A percentile compares a stretch with the other conserved stretches of the same genome.
These are phyloP conservation scores for Postia placenta DNA, from an alignment of 768 basidiomycete genomes.

Conservation along the genomic window DNA sequence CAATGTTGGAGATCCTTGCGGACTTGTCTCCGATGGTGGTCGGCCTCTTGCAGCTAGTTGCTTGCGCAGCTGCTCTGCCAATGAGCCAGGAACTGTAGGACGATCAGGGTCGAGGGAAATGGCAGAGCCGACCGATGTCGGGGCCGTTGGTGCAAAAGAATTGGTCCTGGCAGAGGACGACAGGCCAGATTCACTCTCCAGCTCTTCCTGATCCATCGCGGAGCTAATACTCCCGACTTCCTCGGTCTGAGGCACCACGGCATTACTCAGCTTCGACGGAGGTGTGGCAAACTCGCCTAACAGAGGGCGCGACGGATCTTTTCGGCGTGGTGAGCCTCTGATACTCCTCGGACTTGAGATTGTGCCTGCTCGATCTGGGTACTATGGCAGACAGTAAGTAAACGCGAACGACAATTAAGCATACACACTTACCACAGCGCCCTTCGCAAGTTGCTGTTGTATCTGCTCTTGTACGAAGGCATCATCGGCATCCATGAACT, in stretches of 20 bases:
- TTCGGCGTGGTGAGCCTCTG: conserved; percentile 60
- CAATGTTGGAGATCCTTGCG: conserved; percentile 26
- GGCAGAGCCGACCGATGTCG: conserved; percentile 51
- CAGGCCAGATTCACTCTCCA: conserved; percentile 46
- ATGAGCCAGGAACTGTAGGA: conserved; percentile 36
- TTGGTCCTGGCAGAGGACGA: conserved; percentile 32
- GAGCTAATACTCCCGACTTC: conserved; percentile 20
- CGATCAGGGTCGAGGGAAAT: conserved; percentile 32
- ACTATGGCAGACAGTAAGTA: conserved; percentile 41
- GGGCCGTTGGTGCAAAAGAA: conserved; percentile 47
- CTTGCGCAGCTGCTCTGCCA: conserved; percentile 58
- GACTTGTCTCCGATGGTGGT: conserved; percentile 31
- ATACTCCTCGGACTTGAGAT: conserved; percentile 63
- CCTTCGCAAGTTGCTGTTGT: conserved; percentile 75
- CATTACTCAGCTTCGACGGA: conserved; percentile 33
- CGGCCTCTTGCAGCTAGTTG: conserved; percentile 49
- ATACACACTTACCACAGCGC: conserved; percentile 51
- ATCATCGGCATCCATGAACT: conserved; percentile 89
- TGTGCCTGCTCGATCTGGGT: conserved; percentile 51
- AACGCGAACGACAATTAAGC: too few species aligned
- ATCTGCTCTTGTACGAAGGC: conserved; percentile 80
- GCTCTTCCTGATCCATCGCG: background rate
- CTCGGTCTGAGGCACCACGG: conserved; percentile 38
- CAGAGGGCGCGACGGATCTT: conserved; percentile 26
- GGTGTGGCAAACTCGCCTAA: conserved; percentile 34